Evolutionary conservation across 306 rosid genomes (phyloP).

Genomic region (Acacia confusa): DNA sequence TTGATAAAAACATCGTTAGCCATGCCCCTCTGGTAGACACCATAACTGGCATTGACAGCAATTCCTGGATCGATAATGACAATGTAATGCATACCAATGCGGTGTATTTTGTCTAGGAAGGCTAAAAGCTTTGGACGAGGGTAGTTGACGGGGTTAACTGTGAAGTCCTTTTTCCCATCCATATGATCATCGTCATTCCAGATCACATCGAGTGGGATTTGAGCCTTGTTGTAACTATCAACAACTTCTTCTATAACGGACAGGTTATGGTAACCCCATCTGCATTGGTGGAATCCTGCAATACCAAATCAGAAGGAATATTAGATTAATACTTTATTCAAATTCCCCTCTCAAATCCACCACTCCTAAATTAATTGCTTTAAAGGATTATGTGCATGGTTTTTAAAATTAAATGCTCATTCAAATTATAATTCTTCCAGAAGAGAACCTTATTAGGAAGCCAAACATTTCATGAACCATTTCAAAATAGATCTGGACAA

Average conservation of each 20-base stretch:
- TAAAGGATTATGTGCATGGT: background rate
- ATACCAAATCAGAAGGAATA: slow-evolving; percentile 25
- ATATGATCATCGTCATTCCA: slow-evolving; percentile 99
- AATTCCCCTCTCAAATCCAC: background rate
- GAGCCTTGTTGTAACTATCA: slow-evolving; percentile 76
- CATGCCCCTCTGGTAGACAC: slow-evolving; percentile 74
- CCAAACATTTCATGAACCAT: background rate
- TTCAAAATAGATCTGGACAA: slow-evolving; percentile 9
- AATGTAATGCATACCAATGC: slow-evolving; percentile 84
- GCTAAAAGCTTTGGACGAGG: slow-evolving; percentile 84
- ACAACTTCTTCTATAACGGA: slow-evolving; percentile 96
- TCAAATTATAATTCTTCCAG: background rate
- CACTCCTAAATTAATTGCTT: background rate
- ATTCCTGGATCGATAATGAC: slow-evolving; percentile 94
- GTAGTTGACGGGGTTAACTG: slow-evolving; percentile 66
- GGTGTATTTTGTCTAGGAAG: slow-evolving; percentile 79
- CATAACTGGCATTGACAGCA: slow-evolving; percentile 68
- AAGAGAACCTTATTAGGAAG: background rate
- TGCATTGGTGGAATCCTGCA: slow-evolving; percentile 95
- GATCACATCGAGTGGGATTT: slow-evolving; percentile 92
- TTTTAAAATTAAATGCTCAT: background rate
- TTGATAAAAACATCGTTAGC: slow-evolving; percentile 86
- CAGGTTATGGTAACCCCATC: slow-evolving; percentile 98
- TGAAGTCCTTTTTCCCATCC: slow-evolving; percentile 86
- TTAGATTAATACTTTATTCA: slow-evolving; percentile 2